Evolutionary conservation across 768 basidiomycete genomes (phyloP), one percentile per base, ranked within the genome.

Genomic region (Filobasidium wieringae): DNA sequence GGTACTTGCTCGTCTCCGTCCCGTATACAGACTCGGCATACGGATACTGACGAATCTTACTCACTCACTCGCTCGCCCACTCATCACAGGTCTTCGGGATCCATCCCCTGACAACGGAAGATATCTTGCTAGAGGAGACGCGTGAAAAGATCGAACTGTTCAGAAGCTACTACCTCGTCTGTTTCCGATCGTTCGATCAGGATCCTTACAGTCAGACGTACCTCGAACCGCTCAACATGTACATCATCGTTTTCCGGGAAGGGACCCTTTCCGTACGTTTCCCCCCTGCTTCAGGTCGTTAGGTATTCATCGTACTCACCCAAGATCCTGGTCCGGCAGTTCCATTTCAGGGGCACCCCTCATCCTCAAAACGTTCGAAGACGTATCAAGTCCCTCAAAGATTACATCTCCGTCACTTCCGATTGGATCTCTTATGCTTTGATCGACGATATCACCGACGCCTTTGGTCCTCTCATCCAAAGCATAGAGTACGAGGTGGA

Each of bases 351-450:
- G 26, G 88, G 90, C 4, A 96, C 95, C 0, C 88, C 95, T 0
- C 95, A 99, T 66, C 92, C 95, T 0, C 91, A 95, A 72, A 97
- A 93, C 71, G 95, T 99, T 39, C 87, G 95, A 15, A 81, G 95
- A 40, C 87, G 95, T 39, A 99, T 99, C 68, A 97, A 95, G 75
- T 95, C 97, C 71, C 86, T 99, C 62, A 95, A 91, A 71, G 95
- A 99, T 78, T 97, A 97, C 76, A 97, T 99, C 72, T 86, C 81
- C 63, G 95, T 97, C 68, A 97, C 95, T 8, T 93, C 92, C 3
- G 95, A 99, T 76, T 99, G 95, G 95, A 99, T 99, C 64, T 96
- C 92, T 4, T 99, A 99, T 67, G 95, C 95, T 9, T 81, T 99
- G 59, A 99, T 99, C 69, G 95, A 99, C 76, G 95, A 99, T 75